Base-by-base conservation (phyloP, 2,329 filamentous ascomycete genomes). In the Eutypella sp. region DNA sequence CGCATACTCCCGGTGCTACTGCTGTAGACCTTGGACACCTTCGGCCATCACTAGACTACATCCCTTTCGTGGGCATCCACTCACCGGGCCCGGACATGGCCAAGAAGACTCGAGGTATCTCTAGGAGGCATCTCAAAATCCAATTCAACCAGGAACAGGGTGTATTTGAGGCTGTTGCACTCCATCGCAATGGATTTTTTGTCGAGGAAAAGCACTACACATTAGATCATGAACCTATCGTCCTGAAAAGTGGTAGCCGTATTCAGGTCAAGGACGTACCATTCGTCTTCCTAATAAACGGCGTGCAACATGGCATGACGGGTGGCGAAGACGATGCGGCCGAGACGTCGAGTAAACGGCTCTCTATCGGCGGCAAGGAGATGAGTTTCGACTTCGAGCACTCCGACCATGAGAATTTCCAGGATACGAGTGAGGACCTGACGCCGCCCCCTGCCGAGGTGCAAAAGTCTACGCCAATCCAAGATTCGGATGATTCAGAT, bases 381-480 rank as follows among this genome's bases (percentile, higher is more conserved):
- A 88, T 88, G 82, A 87, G 83, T 61, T 84, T 87, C 50, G 82
- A 84, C 45, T 88, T 88, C 56, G 82, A 85, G 57, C 77, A 79
- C 58, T 75, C 77, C 0, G 73, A 79, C 48, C 78, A 78, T 47
- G 79, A 74, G 27, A 74, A 79, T 34, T 71, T 76, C 36, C 71
- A 72, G 38, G 78, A 80, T 48, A 80, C 76, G 2, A 81, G 77
- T 49, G 75, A 78, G 44, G 73, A 75, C 36, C 54, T 74, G 9
- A 76, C 36, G 5, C 36, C 36, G 19, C 36, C 36, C 5, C 36
- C 36, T n/a, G 36, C 73, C 0, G 70, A 72, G 16, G 63, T 73
- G 45, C 71, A 70, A 47, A 62, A 67, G 5, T 61, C 65, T 1
- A 71, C 69, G 22, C 61, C 72, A 3, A 67, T 66, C 11, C 38